phyloP scores from a whole-genome alignment of 2,329 filamentous ascomycete genomes.

The Aureobasidium vineae region DNA sequence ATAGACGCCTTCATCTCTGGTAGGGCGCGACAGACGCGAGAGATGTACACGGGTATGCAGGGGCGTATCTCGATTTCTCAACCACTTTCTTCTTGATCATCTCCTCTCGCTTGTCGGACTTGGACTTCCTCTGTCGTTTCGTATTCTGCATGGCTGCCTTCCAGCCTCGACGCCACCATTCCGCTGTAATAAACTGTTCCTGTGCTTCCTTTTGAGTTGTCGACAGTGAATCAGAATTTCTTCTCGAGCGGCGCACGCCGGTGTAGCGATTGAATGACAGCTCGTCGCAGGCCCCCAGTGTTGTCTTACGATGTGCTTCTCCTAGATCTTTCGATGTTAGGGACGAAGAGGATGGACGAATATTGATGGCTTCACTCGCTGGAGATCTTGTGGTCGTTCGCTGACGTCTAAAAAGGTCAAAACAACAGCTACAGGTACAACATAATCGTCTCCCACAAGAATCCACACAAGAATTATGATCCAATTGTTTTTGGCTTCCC shows the following conservation, averaged over 20 bases:
- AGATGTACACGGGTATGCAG: neutral
- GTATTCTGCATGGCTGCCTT: neutral
- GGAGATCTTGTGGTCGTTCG: neutral
- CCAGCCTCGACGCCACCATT: constrained; percentile 3
- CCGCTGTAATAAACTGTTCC: neutral
- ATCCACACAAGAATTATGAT: neutral
- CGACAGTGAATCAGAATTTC: neutral
- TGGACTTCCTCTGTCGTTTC: constrained; percentile 9
- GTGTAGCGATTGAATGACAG: neutral
- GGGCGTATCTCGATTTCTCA: constrained; percentile 3
- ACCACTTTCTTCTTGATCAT: neutral
- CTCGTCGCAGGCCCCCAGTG: no score
- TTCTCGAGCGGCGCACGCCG: neutral
- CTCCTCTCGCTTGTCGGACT: constrained; percentile 12
- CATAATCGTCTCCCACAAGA: neutral
- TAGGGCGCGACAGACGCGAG: constrained; percentile 5
- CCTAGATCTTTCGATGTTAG: no score
- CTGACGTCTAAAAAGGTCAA: neutral
- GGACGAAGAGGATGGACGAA: no score
- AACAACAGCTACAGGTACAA: neutral
- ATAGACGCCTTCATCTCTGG: neutral
- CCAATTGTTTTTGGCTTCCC: neutral
- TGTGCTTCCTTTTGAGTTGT: neutral
- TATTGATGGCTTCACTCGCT: no score
- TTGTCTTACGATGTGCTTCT: no score